These are phyloP conservation scores for Sphaerobolus stellatus DNA, from an alignment of 1,284 basidiomycete species.

Conservation along the genomic window DNA sequence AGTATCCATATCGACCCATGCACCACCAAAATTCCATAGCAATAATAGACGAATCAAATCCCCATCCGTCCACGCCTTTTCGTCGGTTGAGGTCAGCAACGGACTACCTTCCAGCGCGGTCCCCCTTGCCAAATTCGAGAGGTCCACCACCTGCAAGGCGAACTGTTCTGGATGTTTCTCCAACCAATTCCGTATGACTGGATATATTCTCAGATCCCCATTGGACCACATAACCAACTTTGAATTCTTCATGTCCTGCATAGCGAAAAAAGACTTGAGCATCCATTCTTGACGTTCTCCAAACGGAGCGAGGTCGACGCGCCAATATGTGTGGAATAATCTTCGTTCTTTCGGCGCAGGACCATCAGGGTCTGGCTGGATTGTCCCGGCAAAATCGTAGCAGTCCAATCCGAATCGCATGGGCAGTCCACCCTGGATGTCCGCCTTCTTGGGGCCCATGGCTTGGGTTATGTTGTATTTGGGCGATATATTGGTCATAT, in stretches of 20 bases:
- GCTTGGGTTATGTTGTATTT: slow-evolving; percentile 69
- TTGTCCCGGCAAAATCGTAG: slow-evolving; percentile 82
- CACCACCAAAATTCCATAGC: slow-evolving; percentile 86
- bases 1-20: slow-evolving; percentile 96
- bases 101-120: slow-evolving; percentile 71
- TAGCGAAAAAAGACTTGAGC: slow-evolving; percentile 87
- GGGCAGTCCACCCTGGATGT: slow-evolving; percentile 75
- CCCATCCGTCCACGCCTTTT: slow-evolving; percentile 90
- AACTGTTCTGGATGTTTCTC: slow-evolving; percentile 68
- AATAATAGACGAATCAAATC: slow-evolving; percentile 83
- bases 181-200: slow-evolving; percentile 62
- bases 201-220: slow-evolving; percentile 63
- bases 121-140: slow-evolving; percentile 63
- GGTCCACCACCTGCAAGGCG: slow-evolving; percentile 65
- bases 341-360: slow-evolving; percentile 45
- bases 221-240: slow-evolving; percentile 87
- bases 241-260: slow-evolving; percentile 67
- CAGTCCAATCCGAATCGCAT: slow-evolving; percentile 81
- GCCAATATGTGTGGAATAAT: slow-evolving; percentile 89
- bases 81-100: slow-evolving; percentile 62
- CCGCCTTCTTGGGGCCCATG: slow-evolving; percentile 57
- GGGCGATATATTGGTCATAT: slow-evolving; percentile 53
- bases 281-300: slow-evolving; percentile 81
- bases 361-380: slow-evolving; percentile 38
- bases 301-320: slow-evolving; percentile 77